phyloP scores from a whole-genome alignment of 805 yeast genomes.

The Yamadazyma phyllophila region DNA sequence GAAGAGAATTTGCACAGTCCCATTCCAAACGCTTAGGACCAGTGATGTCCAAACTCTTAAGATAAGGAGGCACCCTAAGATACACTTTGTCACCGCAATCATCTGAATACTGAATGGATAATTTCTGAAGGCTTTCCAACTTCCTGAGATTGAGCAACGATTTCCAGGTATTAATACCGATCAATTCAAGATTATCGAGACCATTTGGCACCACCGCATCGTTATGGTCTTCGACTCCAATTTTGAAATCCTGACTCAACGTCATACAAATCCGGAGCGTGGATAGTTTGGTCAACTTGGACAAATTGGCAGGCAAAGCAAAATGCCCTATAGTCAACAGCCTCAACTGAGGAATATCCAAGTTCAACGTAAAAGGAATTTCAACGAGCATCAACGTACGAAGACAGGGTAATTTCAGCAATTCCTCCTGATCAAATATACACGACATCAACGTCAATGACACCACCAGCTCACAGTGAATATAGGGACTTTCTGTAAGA shows the following conservation, averaged over 20 bases:
- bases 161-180: background rate
- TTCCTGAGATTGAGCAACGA: background rate
- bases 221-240: background rate
- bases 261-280: background rate
- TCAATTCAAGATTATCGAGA: background rate
- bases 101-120: background rate
- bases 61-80: background rate
- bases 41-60: background rate
- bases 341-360: background rate
- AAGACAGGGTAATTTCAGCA: background rate
- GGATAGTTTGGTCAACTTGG: background rate
- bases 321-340: background rate
- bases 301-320: background rate
- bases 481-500: background rate
- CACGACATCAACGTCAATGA: background rate
- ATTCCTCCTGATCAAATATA: background rate
- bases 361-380: background rate
- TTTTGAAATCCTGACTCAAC: background rate
- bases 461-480: background rate
- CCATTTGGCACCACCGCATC: background rate
- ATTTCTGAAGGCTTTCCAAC: background rate
- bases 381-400: background rate
- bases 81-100: background rate
- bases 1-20: background rate
- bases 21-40: background rate